These are phyloP conservation scores for Rhynchospora pubera DNA, from an alignment of 176 grass and related monocot species.

Conservation along the genomic window DNA sequence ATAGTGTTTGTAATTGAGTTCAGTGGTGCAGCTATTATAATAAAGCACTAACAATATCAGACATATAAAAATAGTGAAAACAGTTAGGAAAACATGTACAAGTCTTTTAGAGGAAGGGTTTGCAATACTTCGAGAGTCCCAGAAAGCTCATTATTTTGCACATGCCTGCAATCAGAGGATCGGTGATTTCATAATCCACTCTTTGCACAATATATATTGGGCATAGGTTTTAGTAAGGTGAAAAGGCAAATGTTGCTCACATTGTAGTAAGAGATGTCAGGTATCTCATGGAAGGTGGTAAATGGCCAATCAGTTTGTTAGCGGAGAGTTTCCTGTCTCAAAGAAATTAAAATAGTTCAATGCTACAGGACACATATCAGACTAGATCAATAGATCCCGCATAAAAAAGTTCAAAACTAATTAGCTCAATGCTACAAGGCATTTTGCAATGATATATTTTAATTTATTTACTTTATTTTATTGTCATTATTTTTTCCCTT, in stretches of 20 bases:
- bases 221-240: background rate
- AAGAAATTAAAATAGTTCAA: background rate
- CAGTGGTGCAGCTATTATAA: background rate
- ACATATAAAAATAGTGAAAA: conserved; percentile 15
- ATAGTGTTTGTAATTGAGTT: background rate
- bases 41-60: background rate
- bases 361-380: background rate
- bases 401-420: background rate
- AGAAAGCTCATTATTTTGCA: conserved; percentile 72
- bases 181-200: background rate
- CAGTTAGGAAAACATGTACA: conserved; percentile 47
- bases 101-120: conserved; percentile 82
- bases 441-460: no score
- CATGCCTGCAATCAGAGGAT: conserved; percentile 42
- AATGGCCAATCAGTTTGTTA: conserved; percentile 32
- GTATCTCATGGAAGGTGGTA: conserved; percentile 30
- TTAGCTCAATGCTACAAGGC: no score
- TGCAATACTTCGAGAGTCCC: conserved; percentile 75
- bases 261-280: conserved; percentile 31
- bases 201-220: background rate
- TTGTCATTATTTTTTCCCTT: background rate
- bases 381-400: background rate
- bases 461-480: background rate
- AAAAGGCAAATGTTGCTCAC: conserved; percentile 16
- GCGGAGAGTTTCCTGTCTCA: conserved; percentile 31